These are phyloP conservation scores for Sedum album DNA, from an alignment of 164 flowering plant genomes.

Conservation along the genomic window DNA sequence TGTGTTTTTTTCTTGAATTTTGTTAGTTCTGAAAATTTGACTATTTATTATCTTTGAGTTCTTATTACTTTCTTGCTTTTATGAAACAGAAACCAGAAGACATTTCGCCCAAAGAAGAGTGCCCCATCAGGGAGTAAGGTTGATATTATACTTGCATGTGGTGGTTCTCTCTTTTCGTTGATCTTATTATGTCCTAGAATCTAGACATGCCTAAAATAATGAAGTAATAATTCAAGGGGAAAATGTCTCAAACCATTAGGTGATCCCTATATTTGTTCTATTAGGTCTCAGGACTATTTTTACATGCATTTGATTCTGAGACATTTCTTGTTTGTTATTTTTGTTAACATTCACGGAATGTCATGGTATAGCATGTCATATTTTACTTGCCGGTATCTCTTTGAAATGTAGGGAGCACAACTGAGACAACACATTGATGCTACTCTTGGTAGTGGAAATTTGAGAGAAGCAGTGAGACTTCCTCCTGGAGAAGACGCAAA, in stretches of 20 bases:
- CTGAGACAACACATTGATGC: constrained; percentile 97
- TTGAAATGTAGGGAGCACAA: constrained; percentile 77
- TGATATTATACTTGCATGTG: not conserved
- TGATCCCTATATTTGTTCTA: too few species aligned
- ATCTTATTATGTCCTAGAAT: not conserved
- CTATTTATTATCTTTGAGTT: not conserved
- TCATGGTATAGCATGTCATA: not conserved
- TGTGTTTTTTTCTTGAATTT: not conserved
- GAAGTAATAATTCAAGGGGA: not conserved
- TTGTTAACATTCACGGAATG: not conserved
- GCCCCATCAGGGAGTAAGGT: constrained; percentile 15
- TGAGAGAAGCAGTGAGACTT: constrained; percentile 96
- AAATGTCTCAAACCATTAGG: too few species aligned
- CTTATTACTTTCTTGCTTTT: not conserved
- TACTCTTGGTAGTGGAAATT: constrained; percentile 95
- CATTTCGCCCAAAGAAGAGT: constrained; percentile 14
- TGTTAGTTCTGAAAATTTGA: not conserved
- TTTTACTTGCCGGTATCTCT: not conserved
- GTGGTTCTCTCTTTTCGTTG: not conserved
- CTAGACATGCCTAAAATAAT: not conserved
- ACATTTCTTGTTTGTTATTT: not conserved
- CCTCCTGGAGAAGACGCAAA: constrained; percentile 98
- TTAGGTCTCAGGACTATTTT: too few species aligned
- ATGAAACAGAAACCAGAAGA: constrained; percentile 11
- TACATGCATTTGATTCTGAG: too few species aligned